Evolutionary conservation across 768 basidiomycete species (phyloP), one percentile per base, ranked within the genome.

Genomic region (Zangia roseola): DNA sequence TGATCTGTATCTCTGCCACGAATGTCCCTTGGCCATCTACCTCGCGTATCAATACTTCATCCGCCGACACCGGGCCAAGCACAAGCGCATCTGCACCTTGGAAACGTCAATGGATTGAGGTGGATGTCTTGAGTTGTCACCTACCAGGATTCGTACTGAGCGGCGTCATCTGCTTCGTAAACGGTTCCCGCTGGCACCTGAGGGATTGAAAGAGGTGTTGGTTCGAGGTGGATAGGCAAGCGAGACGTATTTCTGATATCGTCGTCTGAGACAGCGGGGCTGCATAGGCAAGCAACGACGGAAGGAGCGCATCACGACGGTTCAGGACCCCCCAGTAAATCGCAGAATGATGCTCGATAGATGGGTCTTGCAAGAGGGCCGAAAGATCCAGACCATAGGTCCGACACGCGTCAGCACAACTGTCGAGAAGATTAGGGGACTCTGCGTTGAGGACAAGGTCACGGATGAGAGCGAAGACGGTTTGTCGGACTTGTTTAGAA

Each of bases 301-400:
- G 64, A 5, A 86, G 53, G 20, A 78, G 60, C 23, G 69, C 61
- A 13, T 60, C 39, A 4, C 52, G 47, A 3, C 75, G 77, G 47
- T 84, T 86, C 20, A 88, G 67, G 53, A 88, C 80, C 0, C 81
- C 82, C 88, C 88, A 89, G 59, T 88, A 88, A 3, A 89, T 54
- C 0, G 84, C 82, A 0, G 82, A 81, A 56, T 82, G 84, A 0
- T 70, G 72, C 56, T 88, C 87, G 31, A 88, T 80, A 9, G 71
- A 80, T 24, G 67, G 75, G 38, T 86, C 81, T 57, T 87, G 86
- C 0, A 89, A 68, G 9, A 89, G 57, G 0, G 70, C 50, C 0
- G 82, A 73, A 31, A 88, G 69, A 5, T 77, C 74, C 2, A 88
- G 54, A 16, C 65, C 67, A 31, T 82, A 72, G 0, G 73, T 60